A percentile compares a stretch with the other conserved stretches of the same genome.
phyloP scores from a whole-genome alignment of 2,329 filamentous ascomycete species.

The Cercospora sp. region DNA sequence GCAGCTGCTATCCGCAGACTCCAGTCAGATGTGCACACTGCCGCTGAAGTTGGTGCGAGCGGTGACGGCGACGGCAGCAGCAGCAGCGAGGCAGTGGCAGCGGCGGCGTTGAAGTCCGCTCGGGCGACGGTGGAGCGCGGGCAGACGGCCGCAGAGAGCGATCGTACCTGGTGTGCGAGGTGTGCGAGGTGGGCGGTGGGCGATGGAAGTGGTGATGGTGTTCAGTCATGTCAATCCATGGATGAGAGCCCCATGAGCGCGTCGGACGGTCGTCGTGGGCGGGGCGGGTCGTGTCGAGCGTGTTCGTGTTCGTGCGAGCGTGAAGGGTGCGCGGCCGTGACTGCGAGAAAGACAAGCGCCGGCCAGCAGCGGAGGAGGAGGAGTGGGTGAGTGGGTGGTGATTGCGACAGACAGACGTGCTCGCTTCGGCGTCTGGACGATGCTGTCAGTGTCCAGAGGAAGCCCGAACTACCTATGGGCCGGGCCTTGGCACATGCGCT shows the following conservation, averaged over 20 bases:
- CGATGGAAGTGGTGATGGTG: conserved; percentile 9
- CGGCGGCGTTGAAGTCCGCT: conserved; percentile 15
- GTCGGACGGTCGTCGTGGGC: background rate
- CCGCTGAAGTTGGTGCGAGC: background rate
- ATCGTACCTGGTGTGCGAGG: conserved; percentile 15
- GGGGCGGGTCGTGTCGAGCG: background rate
- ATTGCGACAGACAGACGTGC: background rate
- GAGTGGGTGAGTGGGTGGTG: background rate
- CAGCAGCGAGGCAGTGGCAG: background rate
- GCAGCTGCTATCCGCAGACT: conserved; percentile 13
- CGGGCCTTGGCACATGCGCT: background rate
- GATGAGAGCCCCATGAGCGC: conserved; percentile 7
- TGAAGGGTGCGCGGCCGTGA: conserved; percentile 1
- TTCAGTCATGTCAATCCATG: conserved; percentile 13
- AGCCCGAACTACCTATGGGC: background rate
- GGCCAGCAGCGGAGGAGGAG: conserved; percentile 10
- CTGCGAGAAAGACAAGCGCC: conserved; percentile 6
- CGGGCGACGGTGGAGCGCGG: conserved; percentile 6
- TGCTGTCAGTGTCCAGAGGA: background rate
- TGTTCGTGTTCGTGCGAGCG: background rate
- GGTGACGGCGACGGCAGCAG: background rate
- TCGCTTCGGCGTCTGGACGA: background rate
- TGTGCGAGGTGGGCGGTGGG: conserved; percentile 7
- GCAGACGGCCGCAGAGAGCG: conserved; percentile 9
- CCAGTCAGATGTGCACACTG: conserved; percentile 12